Percentiles rank a stretch among this genome's conserved stretches.
phyloP scores from a whole-genome alignment of 495 filamentous ascomycete species.

The Tuber brumale region DNA sequence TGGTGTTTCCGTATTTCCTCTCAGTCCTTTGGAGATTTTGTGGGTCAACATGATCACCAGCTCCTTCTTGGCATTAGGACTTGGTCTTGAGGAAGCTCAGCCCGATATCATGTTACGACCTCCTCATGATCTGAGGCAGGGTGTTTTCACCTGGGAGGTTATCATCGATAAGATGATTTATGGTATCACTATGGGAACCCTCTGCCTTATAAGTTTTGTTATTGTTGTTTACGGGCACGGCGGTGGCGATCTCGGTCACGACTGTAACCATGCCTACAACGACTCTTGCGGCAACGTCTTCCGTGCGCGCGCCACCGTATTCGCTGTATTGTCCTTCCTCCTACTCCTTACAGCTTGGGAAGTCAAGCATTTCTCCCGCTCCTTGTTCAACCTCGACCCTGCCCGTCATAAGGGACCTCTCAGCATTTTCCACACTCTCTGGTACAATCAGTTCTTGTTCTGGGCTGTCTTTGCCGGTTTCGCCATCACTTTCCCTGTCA shows the following conservation, averaged over 20 bases:
- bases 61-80: slow-evolving; percentile 53
- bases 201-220: slow-evolving; percentile 52
- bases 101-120: slow-evolving; percentile 54
- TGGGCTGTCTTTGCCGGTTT: slow-evolving; percentile 54
- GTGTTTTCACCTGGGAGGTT: slow-evolving; percentile 55
- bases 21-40: slow-evolving; percentile 55
- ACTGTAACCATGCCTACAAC: slow-evolving; percentile 51
- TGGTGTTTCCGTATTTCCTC: slow-evolving; percentile 51
- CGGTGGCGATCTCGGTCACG: slow-evolving; percentile 46
- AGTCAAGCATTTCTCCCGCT: slow-evolving; percentile 53
- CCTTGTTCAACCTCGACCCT: slow-evolving; percentile 51
- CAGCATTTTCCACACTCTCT: slow-evolving; percentile 49
- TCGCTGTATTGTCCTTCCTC: slow-evolving; percentile 57
- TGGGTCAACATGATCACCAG: slow-evolving; percentile 60
- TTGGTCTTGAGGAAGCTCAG: slow-evolving; percentile 54
- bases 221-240: slow-evolving; percentile 50
- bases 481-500: slow-evolving; percentile 52
- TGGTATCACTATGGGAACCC: slow-evolving; percentile 52
- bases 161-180: slow-evolving; percentile 55
- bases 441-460: slow-evolving; percentile 55
- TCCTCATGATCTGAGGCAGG: slow-evolving; percentile 48
- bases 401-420: slow-evolving; percentile 45
- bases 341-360: slow-evolving; percentile 56
- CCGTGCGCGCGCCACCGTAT: slow-evolving; percentile 64
- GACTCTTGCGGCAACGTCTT: slow-evolving; percentile 49